A percentile compares a stretch with the other conserved stretches of the same genome.
These are phyloP conservation scores for Cajanus cajan DNA, from an alignment of 306 rosid genomes.

Conservation along the genomic window DNA sequence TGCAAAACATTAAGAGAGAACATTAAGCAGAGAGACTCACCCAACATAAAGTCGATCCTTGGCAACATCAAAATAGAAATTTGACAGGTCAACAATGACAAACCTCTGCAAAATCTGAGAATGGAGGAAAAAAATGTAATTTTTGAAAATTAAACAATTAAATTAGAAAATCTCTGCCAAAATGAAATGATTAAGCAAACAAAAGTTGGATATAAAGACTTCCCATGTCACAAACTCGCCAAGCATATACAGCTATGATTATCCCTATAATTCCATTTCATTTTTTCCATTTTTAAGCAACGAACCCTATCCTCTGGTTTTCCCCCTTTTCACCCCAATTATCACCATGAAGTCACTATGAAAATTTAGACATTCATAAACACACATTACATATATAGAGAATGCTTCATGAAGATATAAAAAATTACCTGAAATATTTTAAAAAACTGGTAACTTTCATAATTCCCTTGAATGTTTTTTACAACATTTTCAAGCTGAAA, in stretches of 20 bases:
- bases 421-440: constrained; percentile 89
- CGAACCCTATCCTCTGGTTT: neutral
- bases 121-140: neutral
- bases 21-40: constrained; percentile 39
- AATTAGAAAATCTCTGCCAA: constrained; percentile 17
- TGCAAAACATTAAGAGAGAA: neutral
- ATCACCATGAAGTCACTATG: neutral
- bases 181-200: constrained; percentile 23
- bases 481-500: constrained; percentile 93
- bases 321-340: neutral
- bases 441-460: constrained; percentile 86
- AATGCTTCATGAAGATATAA: constrained; percentile 18
- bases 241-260: neutral
- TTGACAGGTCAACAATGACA: constrained; percentile 91
- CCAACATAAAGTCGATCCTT: constrained; percentile 99
- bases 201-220: neutral
- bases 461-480: constrained; percentile 69
- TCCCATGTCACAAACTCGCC: neutral
- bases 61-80: constrained; percentile 91
- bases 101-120: constrained; percentile 94
- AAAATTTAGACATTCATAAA: neutral
- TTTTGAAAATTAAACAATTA: constrained; percentile 18
- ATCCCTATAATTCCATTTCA: neutral
- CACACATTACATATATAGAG: neutral
- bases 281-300: neutral